Evolutionary conservation across 805 yeast genomes (phyloP).

Genomic region (Cyberlindnera lachancei): DNA sequence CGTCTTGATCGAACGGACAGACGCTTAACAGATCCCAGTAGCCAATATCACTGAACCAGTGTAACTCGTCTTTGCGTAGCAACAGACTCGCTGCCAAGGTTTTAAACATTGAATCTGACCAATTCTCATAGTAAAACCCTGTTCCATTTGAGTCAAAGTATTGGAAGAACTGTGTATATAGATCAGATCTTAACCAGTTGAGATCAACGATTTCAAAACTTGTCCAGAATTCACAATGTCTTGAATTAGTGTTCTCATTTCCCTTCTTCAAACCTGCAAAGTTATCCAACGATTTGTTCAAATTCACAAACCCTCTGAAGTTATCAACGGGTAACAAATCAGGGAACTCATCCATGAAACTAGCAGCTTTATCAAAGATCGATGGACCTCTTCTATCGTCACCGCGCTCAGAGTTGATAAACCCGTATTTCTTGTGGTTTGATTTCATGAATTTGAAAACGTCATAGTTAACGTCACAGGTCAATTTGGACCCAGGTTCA

Average conservation of each 20-base stretch:
- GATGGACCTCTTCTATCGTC: conserved; percentile 44
- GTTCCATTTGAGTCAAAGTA: conserved; percentile 54
- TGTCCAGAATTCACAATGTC: conserved; percentile 65
- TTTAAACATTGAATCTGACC: conserved; percentile 87
- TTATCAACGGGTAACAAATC: conserved; percentile 27
- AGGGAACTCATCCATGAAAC: conserved; percentile 35
- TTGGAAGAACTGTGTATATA: conserved; percentile 50
- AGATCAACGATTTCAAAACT: conserved; percentile 66
- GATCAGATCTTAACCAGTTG: conserved; percentile 51
- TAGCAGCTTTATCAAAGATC: conserved; percentile 45
- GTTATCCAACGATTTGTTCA: conserved; percentile 49
- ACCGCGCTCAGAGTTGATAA: conserved; percentile 52
- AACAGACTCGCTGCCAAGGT: conserved; percentile 60
- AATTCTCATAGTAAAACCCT: conserved; percentile 77
- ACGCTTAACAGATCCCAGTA: conserved; percentile 58
- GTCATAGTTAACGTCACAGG: conserved; percentile 57
- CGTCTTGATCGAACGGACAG: conserved; percentile 53
- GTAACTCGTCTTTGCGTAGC: conserved; percentile 45
- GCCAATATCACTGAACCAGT: conserved; percentile 67
- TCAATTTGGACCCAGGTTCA: conserved; percentile 53
- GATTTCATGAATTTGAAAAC: conserved; percentile 52
- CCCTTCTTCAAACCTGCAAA: conserved; percentile 23
- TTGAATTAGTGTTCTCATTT: neutral
- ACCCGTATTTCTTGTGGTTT: conserved; percentile 52
- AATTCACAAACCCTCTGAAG: conserved; percentile 48